phyloP scores from a whole-genome alignment of 2,329 filamentous ascomycete genomes.

The Phaeosphaeriaceae sp. region DNA sequence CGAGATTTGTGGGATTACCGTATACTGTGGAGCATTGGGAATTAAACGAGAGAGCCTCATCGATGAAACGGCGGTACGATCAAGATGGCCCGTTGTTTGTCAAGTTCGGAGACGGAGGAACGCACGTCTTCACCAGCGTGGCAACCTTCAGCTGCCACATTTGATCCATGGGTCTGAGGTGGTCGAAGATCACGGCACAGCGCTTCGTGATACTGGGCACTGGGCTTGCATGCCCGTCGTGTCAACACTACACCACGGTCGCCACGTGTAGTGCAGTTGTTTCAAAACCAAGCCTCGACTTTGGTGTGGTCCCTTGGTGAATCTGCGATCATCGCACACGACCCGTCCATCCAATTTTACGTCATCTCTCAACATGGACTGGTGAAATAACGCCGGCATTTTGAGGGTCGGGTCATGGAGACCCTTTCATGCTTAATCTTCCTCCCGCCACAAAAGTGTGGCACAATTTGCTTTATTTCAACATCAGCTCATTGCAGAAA shows the following conservation, averaged over 20 bases:
- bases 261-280: slow-evolving; percentile 20
- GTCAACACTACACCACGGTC: slow-evolving; percentile 15
- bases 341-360: slow-evolving; percentile 6
- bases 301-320: slow-evolving; percentile 7
- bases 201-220: slow-evolving; percentile 22
- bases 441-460: slow-evolving; percentile 15
- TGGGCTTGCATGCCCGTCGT: slow-evolving; percentile 9
- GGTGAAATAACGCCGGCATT: slow-evolving; percentile 14
- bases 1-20: slow-evolving; percentile 21
- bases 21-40: slow-evolving; percentile 13
- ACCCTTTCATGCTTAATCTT: slow-evolving; percentile 20
- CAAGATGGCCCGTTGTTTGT: slow-evolving; percentile 19
- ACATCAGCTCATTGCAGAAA: slow-evolving; percentile 28
- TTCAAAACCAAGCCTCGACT: slow-evolving; percentile 3
- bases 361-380: slow-evolving; percentile 26
- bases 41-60: slow-evolving; percentile 19
- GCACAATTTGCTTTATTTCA: slow-evolving; percentile 22
- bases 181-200: slow-evolving; percentile 13
- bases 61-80: slow-evolving; percentile 23
- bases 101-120: slow-evolving; percentile 17
- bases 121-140: slow-evolving; percentile 12
- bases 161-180: slow-evolving; percentile 7
- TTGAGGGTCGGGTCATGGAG: slow-evolving; percentile 21
- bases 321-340: background rate
- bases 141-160: slow-evolving; percentile 15